Percentiles rank a stretch among this genome's conserved stretches.
These are phyloP conservation scores for Croton setiger DNA, from an alignment of 441 rosid genomes.

Conservation along the genomic window DNA sequence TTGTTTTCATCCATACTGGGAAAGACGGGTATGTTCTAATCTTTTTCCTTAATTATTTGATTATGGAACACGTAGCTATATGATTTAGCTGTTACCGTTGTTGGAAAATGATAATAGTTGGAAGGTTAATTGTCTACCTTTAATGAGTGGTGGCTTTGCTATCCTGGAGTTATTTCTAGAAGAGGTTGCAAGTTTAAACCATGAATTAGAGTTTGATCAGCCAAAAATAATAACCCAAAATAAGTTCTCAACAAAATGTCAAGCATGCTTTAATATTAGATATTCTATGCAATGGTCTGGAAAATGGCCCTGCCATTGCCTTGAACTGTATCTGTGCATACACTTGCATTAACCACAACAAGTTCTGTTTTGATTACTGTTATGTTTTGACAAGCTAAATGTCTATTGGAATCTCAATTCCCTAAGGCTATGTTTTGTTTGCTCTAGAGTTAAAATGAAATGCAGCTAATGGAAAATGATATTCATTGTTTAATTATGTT, in stretches of 20 bases:
- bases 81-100: background rate
- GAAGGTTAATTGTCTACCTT: background rate
- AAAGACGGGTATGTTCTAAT: conserved; percentile 60
- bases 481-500: too few species aligned
- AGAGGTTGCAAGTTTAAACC: background rate
- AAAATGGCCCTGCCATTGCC: background rate
- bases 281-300: background rate
- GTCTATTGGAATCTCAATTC: background rate
- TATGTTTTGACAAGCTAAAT: background rate
- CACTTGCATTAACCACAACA: background rate
- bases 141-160: background rate
- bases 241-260: background rate
- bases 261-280: background rate
- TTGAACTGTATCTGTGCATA: background rate
- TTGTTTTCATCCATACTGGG: conserved; percentile 94
- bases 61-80: too few species aligned
- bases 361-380: background rate
- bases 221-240: background rate
- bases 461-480: too few species aligned
- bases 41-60: background rate
- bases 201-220: background rate
- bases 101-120: background rate
- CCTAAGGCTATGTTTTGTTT: background rate
- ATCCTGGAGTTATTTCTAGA: background rate
- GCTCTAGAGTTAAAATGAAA: too few species aligned